Evolutionary conservation across 2,329 filamentous ascomycete genomes (phyloP).

Genomic region (Apiospora koreana): DNA sequence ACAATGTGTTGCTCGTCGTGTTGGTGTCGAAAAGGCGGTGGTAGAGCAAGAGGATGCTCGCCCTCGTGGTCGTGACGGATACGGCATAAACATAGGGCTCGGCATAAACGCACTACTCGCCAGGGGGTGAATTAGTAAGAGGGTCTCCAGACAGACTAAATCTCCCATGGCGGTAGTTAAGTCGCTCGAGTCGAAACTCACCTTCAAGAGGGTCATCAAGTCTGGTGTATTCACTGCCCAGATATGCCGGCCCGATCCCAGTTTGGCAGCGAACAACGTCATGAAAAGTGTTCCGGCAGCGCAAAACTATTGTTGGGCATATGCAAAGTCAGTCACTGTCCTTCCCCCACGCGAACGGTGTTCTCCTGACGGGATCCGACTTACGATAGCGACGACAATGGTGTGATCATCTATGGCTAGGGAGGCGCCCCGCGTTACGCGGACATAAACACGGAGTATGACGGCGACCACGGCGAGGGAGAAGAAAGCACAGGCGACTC

Average conservation of each 20-base stretch:
- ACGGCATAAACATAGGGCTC: conserved; percentile 33
- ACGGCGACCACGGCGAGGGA: conserved; percentile 22
- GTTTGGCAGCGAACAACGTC: conserved; percentile 21
- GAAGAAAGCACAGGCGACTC: conserved; percentile 22
- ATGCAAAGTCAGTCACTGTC: neutral
- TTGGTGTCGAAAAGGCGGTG: conserved; percentile 32
- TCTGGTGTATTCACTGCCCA: conserved; percentile 20
- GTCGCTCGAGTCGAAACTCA: conserved; percentile 11
- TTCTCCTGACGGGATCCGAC: conserved; percentile 1
- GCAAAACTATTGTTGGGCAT: neutral
- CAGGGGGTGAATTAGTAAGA: neutral
- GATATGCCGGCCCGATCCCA: conserved; percentile 25
- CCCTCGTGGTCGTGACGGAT: conserved; percentile 31
- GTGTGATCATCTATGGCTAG: conserved; percentile 23
- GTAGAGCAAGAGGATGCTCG: conserved; percentile 35
- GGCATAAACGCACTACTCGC: conserved; percentile 29
- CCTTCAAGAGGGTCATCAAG: conserved; percentile 22
- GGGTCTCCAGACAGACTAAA: neutral
- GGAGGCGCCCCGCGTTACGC: conserved; percentile 14
- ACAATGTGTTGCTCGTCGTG: conserved; percentile 17
- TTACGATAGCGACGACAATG: conserved; percentile 26
- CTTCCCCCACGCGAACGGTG: neutral
- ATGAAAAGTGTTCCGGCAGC: conserved; percentile 19
- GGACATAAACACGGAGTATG: conserved; percentile 22
- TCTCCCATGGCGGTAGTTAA: neutral